Percentiles rank a stretch among this genome's conserved stretches.
phyloP scores from a whole-genome alignment of 805 yeast species.

The Hanseniaspora taiwanica region DNA sequence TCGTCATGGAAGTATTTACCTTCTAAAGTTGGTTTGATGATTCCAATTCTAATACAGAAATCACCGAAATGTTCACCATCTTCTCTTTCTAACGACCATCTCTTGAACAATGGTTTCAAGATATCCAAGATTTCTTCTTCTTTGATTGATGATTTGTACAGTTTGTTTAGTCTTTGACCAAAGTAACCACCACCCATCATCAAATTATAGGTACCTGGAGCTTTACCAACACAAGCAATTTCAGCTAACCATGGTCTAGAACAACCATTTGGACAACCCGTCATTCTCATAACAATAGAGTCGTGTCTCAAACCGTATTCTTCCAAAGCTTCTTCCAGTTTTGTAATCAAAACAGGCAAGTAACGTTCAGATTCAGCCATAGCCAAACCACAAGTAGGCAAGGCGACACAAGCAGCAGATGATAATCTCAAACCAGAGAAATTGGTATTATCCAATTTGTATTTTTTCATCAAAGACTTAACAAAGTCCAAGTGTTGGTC shows the following conservation, averaged over 20 bases:
- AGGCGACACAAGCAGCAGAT: slow-evolving; percentile 93
- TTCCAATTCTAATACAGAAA: slow-evolving; percentile 75
- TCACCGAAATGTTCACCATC: slow-evolving; percentile 96
- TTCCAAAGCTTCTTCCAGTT: slow-evolving; percentile 77
- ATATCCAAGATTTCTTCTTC: slow-evolving; percentile 76
- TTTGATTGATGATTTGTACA: slow-evolving; percentile 74
- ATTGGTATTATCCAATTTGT: slow-evolving; percentile 71
- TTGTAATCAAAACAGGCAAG: slow-evolving; percentile 67
- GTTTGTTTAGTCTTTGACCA: slow-evolving; percentile 85
- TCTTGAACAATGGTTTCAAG: slow-evolving; percentile 76
- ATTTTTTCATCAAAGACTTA: slow-evolving; percentile 52
- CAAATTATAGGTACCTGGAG: slow-evolving; percentile 83
- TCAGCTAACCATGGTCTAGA: slow-evolving; percentile 98
- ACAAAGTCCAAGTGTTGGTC: slow-evolving; percentile 53
- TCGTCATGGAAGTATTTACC: slow-evolving; percentile 94
- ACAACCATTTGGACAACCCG: slow-evolving; percentile 98
- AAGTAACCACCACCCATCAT: slow-evolving; percentile 93
- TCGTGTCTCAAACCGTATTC: slow-evolving; percentile 90
- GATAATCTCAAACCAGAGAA: slow-evolving; percentile 78
- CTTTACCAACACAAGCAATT: slow-evolving; percentile 90
- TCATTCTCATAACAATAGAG: slow-evolving; percentile 93
- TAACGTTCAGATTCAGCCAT: slow-evolving; percentile 95
- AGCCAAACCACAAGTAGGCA: slow-evolving; percentile 97
- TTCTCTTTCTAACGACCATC: slow-evolving; percentile 84
- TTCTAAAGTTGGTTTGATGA: slow-evolving; percentile 76